Conservation (phyloP, 2,329 filamentous ascomycete genomes). For the Tympanopsis confertula region DNA sequence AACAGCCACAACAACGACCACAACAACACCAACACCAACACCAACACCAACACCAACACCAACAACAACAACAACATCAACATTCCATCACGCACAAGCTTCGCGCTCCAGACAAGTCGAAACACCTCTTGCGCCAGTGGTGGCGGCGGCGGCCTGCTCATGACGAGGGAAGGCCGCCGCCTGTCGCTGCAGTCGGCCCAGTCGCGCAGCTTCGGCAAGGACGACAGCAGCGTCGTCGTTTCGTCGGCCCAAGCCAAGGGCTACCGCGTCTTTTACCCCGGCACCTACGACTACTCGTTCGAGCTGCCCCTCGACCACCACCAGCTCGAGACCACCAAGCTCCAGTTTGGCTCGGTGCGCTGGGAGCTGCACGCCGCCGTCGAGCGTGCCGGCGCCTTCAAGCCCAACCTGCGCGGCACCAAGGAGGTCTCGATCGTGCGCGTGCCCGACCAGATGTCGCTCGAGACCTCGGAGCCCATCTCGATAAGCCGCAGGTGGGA, state of each 20-base stretch:
- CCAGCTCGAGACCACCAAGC: slow-evolving; percentile 76
- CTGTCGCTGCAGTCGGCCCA: slow-evolving; percentile 72
- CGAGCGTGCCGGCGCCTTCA: slow-evolving; percentile 79
- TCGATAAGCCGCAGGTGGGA: slow-evolving; percentile 91
- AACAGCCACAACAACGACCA: slow-evolving; percentile 4
- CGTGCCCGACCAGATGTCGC: slow-evolving; percentile 73
- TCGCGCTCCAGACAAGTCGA: too few species aligned
- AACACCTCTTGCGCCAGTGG: slow-evolving; percentile 13
- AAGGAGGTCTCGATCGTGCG: slow-evolving; percentile 78
- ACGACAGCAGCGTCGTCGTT: slow-evolving; percentile 57
- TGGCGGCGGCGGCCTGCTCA: slow-evolving; percentile 17
- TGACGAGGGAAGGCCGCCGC: slow-evolving; percentile 44
- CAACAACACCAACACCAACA: background rate
- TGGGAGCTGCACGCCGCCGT: slow-evolving; percentile 80
- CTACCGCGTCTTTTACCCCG: slow-evolving; percentile 76
- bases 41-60: background rate
- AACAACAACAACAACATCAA: background rate
- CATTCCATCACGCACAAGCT: background rate
- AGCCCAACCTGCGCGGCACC: slow-evolving; percentile 70
- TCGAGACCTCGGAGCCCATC: slow-evolving; percentile 86
- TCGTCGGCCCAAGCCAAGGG: slow-evolving; percentile 46
- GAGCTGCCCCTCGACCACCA: slow-evolving; percentile 83
- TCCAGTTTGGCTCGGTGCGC: slow-evolving; percentile 75
- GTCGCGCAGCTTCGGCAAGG: slow-evolving; percentile 75
- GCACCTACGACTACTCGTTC: slow-evolving; percentile 57